These are phyloP conservation scores for Rhizopogon rudus DNA, from an alignment of 768 basidiomycete genomes.

Conservation along the genomic window DNA sequence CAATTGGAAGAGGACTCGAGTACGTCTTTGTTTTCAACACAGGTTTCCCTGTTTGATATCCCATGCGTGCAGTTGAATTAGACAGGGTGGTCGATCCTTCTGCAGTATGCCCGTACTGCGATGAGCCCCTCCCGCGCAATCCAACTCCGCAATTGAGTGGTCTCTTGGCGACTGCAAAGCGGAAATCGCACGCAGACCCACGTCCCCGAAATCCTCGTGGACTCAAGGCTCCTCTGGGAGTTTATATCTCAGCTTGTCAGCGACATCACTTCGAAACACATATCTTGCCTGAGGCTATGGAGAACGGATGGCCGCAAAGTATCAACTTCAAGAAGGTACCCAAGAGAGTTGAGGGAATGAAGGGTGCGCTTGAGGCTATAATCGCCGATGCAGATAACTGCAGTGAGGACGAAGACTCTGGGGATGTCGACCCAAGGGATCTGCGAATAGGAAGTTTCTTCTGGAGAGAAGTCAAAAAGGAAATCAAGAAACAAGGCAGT, in stretches of 20 bases:
- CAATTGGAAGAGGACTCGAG: conserved; percentile 35
- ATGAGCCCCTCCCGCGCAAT: conserved; percentile 55
- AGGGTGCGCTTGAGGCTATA: conserved; percentile 39
- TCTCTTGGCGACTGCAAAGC: conserved; percentile 46
- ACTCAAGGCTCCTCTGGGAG: conserved; percentile 41
- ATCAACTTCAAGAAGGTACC: conserved; percentile 62
- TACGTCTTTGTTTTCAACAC: conserved; percentile 19
- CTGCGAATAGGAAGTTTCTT: conserved; percentile 48
- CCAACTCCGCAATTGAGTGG: conserved; percentile 56
- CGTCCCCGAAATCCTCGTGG: conserved; percentile 69
- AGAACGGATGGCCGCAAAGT: conserved; percentile 69
- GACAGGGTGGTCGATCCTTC: conserved; percentile 53
- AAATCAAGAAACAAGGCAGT: conserved; percentile 60
- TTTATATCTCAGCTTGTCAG: conserved; percentile 68
- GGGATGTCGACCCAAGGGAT: conserved; percentile 7
- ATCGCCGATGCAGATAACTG: conserved; percentile 39
- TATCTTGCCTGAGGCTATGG: conserved; percentile 65
- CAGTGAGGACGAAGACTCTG: conserved; percentile 15
- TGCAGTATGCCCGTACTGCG: conserved; percentile 79
- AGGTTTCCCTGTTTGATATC: neutral
- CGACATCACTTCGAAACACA: conserved; percentile 74
- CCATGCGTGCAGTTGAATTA: conserved; percentile 39
- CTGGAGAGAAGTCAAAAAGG: conserved; percentile 62
- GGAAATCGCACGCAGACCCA: conserved; percentile 54
- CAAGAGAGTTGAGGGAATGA: conserved; percentile 49